Percentiles rank a stretch among this genome's conserved stretches.
Evolutionary conservation across 2,329 filamentous ascomycete species (phyloP).

Genomic region (Aureobasidium subglaciale): DNA sequence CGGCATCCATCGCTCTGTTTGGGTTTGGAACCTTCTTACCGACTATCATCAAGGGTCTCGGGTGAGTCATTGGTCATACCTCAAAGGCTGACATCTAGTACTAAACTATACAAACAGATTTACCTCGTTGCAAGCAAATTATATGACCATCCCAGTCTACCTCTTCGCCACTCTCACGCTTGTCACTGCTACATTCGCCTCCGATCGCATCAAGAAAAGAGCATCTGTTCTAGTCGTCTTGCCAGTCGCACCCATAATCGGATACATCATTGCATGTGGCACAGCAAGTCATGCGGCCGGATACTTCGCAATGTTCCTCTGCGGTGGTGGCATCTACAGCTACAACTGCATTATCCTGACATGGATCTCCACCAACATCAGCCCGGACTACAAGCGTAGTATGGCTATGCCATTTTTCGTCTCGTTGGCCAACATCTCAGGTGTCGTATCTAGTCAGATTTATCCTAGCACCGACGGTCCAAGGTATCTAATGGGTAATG

Average conservation of each 20-base stretch:
- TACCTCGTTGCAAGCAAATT: slow-evolving; percentile 25
- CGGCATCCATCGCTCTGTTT: slow-evolving; percentile 28
- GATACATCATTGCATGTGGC: slow-evolving; percentile 29
- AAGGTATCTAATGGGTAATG: slow-evolving; percentile 26
- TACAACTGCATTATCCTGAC: slow-evolving; percentile 23
- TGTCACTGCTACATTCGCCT: slow-evolving; percentile 5
- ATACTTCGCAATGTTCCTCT: slow-evolving; percentile 25
- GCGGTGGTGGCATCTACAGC: slow-evolving; percentile 24
- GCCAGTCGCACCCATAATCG: slow-evolving; percentile 26
- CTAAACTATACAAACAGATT: slow-evolving; percentile 8
- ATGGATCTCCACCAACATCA: slow-evolving; percentile 29
- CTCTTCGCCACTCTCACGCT: slow-evolving; percentile 20
- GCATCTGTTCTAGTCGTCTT: slow-evolving; percentile 26
- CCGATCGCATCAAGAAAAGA: slow-evolving; percentile 22
- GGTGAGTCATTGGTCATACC: no score
- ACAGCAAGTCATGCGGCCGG: slow-evolving; percentile 21
- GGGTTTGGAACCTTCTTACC: slow-evolving; percentile 31
- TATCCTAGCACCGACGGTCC: slow-evolving; percentile 24
- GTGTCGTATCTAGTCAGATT: slow-evolving; percentile 26
- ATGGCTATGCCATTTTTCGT: slow-evolving; percentile 26
- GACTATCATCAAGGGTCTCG: slow-evolving; percentile 31
- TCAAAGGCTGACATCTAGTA: no score
- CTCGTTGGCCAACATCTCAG: slow-evolving; percentile 27
- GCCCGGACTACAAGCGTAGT: slow-evolving; percentile 28
- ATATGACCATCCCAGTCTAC: slow-evolving; percentile 33